Evolutionary conservation across 495 filamentous ascomycete genomes (phyloP).

Genomic region (Aspergillus egyptiacus): DNA sequence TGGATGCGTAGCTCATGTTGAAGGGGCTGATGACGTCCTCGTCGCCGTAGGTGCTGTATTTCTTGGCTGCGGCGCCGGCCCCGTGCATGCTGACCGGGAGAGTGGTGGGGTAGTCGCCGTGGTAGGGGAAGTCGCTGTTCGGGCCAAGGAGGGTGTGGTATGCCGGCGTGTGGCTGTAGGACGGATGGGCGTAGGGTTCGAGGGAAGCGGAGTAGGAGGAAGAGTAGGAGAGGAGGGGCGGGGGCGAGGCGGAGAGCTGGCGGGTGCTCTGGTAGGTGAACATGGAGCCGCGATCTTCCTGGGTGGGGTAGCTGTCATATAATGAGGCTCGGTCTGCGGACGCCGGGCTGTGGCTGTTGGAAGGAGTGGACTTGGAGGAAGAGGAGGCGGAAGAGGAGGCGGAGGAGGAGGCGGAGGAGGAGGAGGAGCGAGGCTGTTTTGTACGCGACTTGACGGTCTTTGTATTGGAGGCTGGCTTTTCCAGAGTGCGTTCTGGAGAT

Average conservation of each 20-base stretch:
- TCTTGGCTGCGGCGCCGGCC: conserved; percentile 41
- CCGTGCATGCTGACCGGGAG: conserved; percentile 50
- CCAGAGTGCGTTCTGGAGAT: conserved; percentile 59
- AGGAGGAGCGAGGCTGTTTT: conserved; percentile 37
- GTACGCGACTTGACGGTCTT: conserved; percentile 42
- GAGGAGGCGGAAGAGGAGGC: conserved; percentile 33
- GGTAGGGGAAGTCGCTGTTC: conserved; percentile 52
- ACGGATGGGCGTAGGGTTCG: conserved; percentile 58
- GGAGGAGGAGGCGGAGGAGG: conserved; percentile 32
- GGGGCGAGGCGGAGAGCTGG: conserved; percentile 63
- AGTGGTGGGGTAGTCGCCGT: conserved; percentile 58
- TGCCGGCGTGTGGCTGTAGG: conserved; percentile 55
- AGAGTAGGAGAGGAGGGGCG: conserved; percentile 67
- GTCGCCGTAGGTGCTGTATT: conserved; percentile 36
- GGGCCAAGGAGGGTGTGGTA: conserved; percentile 59
- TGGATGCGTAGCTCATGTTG: conserved; percentile 66
- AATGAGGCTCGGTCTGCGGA: conserved; percentile 22
- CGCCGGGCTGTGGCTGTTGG: conserved; percentile 34
- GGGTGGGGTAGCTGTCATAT: conserved; percentile 38
- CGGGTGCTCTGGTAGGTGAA: conserved; percentile 66
- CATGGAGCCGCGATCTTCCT: conserved; percentile 46
- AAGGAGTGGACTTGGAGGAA: conserved; percentile 36
- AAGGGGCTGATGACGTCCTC: conserved; percentile 70
- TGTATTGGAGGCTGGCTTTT: conserved; percentile 44
- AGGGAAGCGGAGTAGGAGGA: conserved; percentile 63